Evolutionary conservation across 805 yeast species (phyloP).

Genomic region (Hanseniaspora valbyensis): DNA sequence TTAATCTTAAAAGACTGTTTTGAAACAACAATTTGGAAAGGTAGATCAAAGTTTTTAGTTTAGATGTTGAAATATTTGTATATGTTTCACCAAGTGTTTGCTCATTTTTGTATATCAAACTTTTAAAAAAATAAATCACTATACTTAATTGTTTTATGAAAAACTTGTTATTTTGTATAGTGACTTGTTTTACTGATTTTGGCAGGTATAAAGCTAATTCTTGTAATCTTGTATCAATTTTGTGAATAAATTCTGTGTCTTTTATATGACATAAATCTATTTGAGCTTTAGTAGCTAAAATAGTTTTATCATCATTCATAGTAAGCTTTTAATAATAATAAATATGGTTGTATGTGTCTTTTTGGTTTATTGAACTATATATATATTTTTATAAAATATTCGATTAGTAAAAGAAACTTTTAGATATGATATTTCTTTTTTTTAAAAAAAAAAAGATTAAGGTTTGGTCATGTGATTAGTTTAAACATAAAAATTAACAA

Average conservation of each 20-base stretch:
- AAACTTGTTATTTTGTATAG: background rate
- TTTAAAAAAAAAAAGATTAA: too few species aligned
- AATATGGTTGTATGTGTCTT: too few species aligned
- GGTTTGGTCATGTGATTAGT: too few species aligned
- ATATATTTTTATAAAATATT: too few species aligned
- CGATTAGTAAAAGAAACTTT: too few species aligned
- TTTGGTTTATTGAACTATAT: too few species aligned
- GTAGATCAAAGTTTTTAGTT: slow-evolving; percentile 1
- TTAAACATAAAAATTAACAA: too few species aligned
- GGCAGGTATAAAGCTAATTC: background rate
- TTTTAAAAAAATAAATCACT: background rate
- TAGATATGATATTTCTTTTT: too few species aligned
- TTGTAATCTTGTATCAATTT: background rate
- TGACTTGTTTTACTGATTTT: background rate
- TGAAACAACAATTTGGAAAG: background rate
- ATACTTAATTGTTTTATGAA: background rate
- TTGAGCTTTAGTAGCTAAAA: background rate
- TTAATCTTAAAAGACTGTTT: background rate
- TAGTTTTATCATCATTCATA: background rate
- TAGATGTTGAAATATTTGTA: background rate
- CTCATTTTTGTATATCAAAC: background rate
- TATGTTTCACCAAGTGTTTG: slow-evolving; percentile 7
- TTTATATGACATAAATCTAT: background rate
- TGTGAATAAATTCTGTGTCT: background rate
- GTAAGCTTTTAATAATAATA: background rate